Evolutionary conservation across 2,329 filamentous ascomycete species (phyloP), one percentile per base, ranked within the genome.

Genomic region (Clarireedia sp.): DNA sequence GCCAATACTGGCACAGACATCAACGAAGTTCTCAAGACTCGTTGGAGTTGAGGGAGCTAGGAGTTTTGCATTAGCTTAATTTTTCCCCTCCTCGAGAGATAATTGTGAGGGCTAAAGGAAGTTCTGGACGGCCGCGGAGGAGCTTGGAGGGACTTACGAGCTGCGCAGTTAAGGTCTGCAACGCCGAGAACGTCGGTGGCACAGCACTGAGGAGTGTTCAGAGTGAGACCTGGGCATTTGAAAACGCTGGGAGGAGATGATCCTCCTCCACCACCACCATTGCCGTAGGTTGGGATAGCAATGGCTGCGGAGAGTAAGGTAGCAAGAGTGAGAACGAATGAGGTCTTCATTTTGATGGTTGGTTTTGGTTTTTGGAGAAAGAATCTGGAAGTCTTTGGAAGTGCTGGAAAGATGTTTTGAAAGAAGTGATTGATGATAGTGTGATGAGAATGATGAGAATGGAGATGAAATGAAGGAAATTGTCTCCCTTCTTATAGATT

Each of bases 121-220:
- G 29, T 33, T 12, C 10, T 12, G 29, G 24, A 12, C 10, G 29
- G 9, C 9, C 12, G 10, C 29, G 29, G 29, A 14, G 29, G 19
- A 41, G 50, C 55, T 53, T 21, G 26, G 19, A 45, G 3, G 10
- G 36, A 72, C 78, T 63, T 71, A 81, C 79, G 79, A 56, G 70
- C 67, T 19, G 63, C 69, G 67, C 82, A 86, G 72, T 85, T 72
- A 21, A 83, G 71, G 66, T 80, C 71, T 2, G 75, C 78, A 56
- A 83, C 60, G 57, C 78, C 76, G 41, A 85, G 76, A 33, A 85
- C 74, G 60, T 85, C 80, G 23, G 81, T 82, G 16, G 81, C 78
- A 66, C 82, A 86, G 74, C 82, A 86, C 60, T 79, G 75, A 3
- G 77, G 63, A 37, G 63, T 72, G 61, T 64, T 67, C 75, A 41